These are phyloP conservation scores for Skeletonema marinoi DNA, from an alignment of 108 stramenopile species.

Conservation along the genomic window DNA sequence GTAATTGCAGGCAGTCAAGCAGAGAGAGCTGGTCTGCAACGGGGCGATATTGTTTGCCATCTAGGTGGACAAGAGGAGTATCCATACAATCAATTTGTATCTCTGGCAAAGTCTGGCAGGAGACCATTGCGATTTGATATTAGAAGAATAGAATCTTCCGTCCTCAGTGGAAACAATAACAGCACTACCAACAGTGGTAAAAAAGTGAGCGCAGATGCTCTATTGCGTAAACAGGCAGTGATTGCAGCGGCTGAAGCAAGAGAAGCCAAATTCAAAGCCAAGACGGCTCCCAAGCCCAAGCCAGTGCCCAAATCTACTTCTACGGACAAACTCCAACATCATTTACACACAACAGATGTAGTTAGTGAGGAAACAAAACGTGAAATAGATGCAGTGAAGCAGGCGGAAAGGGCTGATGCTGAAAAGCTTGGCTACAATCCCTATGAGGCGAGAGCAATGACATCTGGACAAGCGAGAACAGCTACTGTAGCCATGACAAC, in stretches of 20 bases:
- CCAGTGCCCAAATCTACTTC: constrained; percentile 19
- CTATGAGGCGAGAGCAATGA: constrained; percentile 70
- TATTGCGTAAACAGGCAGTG: constrained; percentile 70
- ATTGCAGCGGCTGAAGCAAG: constrained; percentile 86
- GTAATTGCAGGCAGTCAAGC: constrained; percentile 62
- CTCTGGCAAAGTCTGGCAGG: constrained; percentile 45
- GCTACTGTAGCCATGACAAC: constrained; percentile 60
- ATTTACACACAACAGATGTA: background rate
- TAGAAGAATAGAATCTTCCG: constrained; percentile 45
- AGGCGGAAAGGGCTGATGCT: constrained; percentile 52
- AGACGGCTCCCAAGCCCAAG: constrained; percentile 59
- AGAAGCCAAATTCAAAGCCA: constrained; percentile 68
- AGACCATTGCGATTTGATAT: constrained; percentile 66
- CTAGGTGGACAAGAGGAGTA: constrained; percentile 72
- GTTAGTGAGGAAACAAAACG: constrained; percentile 57
- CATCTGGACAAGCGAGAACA: constrained; percentile 76
- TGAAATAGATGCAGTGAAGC: constrained; percentile 70
- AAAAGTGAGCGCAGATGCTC: constrained; percentile 58
- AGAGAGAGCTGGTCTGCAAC: constrained; percentile 58
- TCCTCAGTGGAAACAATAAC: constrained; percentile 29
- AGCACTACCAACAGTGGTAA: constrained; percentile 3
- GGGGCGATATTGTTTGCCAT: constrained; percentile 83
- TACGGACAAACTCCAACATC: constrained; percentile 18
- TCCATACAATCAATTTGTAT: constrained; percentile 68
- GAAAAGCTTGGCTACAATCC: constrained; percentile 83